Evolutionary conservation across 345 rosid genomes (phyloP).

Genomic region (Raphanus raphanistrum): DNA sequence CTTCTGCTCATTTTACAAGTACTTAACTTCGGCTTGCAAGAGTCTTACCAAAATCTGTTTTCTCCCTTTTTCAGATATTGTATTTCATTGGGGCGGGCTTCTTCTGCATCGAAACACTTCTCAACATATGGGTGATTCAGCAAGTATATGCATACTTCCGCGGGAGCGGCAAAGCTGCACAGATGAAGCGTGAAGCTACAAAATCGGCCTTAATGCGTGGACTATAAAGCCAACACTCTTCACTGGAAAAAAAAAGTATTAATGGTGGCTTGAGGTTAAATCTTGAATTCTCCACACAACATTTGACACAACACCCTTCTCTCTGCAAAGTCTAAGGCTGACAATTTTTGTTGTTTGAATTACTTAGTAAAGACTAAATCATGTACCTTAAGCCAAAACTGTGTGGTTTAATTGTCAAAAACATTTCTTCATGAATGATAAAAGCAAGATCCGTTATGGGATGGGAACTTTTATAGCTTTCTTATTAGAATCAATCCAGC

Average conservation of each 20-base stretch:
- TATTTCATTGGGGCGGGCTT: constrained; percentile 89
- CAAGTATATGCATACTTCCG: constrained; percentile 77
- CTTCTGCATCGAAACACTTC: constrained; percentile 69
- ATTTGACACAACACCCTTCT: neutral
- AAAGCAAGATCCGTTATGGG: neutral
- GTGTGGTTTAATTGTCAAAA: constrained; percentile 21
- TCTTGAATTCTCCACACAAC: constrained; percentile 19
- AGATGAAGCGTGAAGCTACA: constrained; percentile 3
- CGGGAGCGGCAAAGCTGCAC: neutral
- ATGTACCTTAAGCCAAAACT: constrained; percentile 18
- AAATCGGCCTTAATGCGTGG: neutral
- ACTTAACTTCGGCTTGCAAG: neutral
- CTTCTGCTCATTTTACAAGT: neutral
- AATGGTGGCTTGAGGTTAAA: constrained; percentile 27
- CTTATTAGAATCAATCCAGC: constrained; percentile 52
- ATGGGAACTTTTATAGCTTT: constrained; percentile 9
- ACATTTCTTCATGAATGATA: constrained; percentile 5
- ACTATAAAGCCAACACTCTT: constrained; percentile 43
- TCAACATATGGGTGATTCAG: constrained; percentile 99
- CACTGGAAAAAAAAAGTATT: constrained; percentile 10
- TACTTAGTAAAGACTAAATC: constrained; percentile 26
- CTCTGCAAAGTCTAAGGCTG: neutral
- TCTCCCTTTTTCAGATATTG: constrained; percentile 52
- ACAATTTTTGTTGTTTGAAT: neutral
- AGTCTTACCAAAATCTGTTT: neutral